These are phyloP conservation scores for Hypoxylon sp. DNA, from an alignment of 2,329 filamentous ascomycete genomes.

Conservation along the genomic window DNA sequence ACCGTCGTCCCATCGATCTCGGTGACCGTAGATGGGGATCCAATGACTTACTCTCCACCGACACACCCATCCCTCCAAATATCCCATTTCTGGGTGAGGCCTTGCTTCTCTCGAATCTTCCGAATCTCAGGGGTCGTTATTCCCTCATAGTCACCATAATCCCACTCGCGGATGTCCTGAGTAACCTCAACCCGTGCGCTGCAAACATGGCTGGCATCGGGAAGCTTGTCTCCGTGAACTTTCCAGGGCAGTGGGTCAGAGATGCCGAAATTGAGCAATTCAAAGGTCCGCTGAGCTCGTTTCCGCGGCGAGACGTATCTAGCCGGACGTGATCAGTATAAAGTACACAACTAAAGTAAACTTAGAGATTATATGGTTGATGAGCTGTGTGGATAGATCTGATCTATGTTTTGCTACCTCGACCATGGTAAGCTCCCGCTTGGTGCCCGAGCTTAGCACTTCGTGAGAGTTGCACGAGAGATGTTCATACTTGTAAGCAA, in stretches of 20 bases:
- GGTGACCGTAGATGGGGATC: neutral
- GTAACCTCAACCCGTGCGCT: conserved; percentile 76
- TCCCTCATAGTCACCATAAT: conserved; percentile 90
- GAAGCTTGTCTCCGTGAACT: conserved; percentile 58
- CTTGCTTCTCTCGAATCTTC: conserved; percentile 68
- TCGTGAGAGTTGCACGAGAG: neutral
- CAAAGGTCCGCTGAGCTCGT: conserved; percentile 90
- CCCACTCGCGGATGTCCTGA: conserved; percentile 85
- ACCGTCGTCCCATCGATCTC: neutral
- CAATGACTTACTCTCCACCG: conserved; percentile 78
- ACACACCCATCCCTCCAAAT: conserved; percentile 93
- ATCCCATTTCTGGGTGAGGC: conserved; percentile 76
- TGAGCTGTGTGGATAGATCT: neutral
- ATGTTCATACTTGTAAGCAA: neutral
- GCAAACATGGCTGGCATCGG: conserved; percentile 63
- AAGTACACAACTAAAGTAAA: neutral
- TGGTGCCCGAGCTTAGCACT: neutral
- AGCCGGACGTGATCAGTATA: conserved; percentile 15
- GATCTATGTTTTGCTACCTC: neutral
- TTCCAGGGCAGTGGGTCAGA: conserved; percentile 80
- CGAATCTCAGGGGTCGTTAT: conserved; percentile 80
- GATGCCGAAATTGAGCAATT: conserved; percentile 84
- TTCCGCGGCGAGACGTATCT: conserved; percentile 89
- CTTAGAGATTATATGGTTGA: neutral
- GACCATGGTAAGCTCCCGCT: neutral